Evolutionary conservation across 495 filamentous ascomycete genomes (phyloP), one percentile per base, ranked within the genome.

Genomic region (Annulohypoxylon maeteangense): DNA sequence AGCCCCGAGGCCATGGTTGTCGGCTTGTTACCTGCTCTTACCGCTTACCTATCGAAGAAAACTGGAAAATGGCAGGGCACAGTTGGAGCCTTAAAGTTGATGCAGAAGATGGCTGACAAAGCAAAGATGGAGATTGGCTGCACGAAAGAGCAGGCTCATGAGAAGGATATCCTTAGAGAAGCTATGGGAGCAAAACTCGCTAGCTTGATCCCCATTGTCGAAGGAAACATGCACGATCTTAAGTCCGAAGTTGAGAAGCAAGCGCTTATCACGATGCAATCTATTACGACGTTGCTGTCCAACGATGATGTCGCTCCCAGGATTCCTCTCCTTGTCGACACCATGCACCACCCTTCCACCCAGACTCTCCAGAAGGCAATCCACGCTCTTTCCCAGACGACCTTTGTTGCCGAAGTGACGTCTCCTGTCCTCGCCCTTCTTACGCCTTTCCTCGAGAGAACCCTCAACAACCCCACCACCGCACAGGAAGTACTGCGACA

Each of bases 371-470:
- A 95, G 75, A 95, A 97, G 82, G 94, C 95, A 42, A 99, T 99
- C 69, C 95, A 98, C 72, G 95, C 94, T 36, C 86, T 99, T 42
- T 97, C 94, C 1, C 93, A 97, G 81, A 99, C 95, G n/a, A 99
- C 95, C 31, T 99, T 99, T 74, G 95, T 99, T 47, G 93, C 95
- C 59, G 88, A 95, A 65, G 96, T 99, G 68, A 98, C 93, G 11
- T 98, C 95, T n/a, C 95, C 95, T 18, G 95, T 98, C 3, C 89
- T 99, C 25, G 95, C 95, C n/a, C 89, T 99, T 7, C 88, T 99
- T 31, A 99, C 95, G 3, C 95, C 95, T 34, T 91, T 98, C 65
- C 89, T 99, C 22, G 96, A 98, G 78, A 89, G 95, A 63, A 91
- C 94, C 10, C 87, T 98, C 51, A 97, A 97, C 80, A 92, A 91